Evolutionary conservation across 2,329 filamentous ascomycete genomes (phyloP).

Genomic region (Fusarium sp.): DNA sequence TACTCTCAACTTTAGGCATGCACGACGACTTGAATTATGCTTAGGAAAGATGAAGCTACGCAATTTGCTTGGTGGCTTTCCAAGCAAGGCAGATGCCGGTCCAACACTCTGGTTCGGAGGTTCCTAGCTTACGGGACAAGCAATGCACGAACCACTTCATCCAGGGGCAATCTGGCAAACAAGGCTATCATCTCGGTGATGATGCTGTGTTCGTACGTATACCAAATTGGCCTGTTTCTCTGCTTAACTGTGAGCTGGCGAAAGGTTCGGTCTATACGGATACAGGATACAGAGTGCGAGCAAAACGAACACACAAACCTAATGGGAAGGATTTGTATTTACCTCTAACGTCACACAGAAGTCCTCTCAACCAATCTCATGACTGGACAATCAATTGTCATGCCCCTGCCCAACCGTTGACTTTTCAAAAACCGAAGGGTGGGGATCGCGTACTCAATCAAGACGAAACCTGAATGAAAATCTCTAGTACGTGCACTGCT

Average conservation of each 20-base stretch:
- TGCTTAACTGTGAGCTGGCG: not conserved
- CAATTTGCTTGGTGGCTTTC: conserved; percentile 21
- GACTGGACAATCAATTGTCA: conserved; percentile 16
- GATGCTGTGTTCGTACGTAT: conserved; percentile 16
- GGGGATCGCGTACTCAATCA: conserved; percentile 4
- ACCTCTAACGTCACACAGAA: conserved; percentile 29
- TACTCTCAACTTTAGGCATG: not conserved
- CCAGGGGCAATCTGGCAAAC: conserved; percentile 18
- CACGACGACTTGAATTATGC: not conserved
- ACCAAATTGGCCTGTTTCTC: conserved; percentile 2
- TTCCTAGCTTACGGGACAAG: conserved; percentile 25
- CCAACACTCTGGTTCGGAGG: conserved; percentile 31
- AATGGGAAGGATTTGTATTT: conserved; percentile 25
- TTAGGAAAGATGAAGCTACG: conserved; percentile 6
- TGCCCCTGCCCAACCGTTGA: conserved; percentile 13
- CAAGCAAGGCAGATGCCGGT: conserved; percentile 27
- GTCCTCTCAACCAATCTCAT: conserved; percentile 22
- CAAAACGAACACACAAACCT: conserved; percentile 8
- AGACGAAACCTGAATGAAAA: conserved; percentile 9
- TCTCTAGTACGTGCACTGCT: conserved; percentile 30
- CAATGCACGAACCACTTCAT: conserved; percentile 34
- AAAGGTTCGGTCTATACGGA: no score
- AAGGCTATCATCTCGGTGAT: conserved; percentile 31
- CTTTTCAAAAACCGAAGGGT: not conserved
- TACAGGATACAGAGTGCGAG: not conserved